Percentiles rank a stretch among this genome's conserved stretches.
Conservation (phyloP, 768 basidiomycete genomes). For the Calocera cornea region DNA sequence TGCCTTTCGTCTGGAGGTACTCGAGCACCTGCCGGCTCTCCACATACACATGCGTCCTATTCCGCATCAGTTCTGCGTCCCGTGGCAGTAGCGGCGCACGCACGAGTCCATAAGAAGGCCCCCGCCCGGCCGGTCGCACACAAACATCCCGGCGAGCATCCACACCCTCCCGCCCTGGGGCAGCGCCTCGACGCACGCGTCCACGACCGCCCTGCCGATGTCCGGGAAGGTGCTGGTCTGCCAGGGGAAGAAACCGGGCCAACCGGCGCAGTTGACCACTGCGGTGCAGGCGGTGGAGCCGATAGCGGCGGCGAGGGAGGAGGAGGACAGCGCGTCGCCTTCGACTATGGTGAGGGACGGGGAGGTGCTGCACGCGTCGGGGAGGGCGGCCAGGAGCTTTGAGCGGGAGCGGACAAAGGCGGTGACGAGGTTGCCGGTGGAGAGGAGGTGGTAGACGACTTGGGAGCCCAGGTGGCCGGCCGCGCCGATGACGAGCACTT, state of each 20-base stretch:
- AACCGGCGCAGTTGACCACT: background rate
- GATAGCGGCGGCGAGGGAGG: background rate
- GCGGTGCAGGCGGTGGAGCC: no score
- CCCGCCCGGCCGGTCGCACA: background rate
- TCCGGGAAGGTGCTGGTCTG: background rate
- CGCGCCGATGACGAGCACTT: background rate
- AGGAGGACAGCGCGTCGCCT: background rate
- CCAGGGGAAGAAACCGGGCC: background rate
- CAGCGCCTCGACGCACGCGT: background rate
- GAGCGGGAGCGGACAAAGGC: background rate
- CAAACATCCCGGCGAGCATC: background rate
- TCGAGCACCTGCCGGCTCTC: background rate
- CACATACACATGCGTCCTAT: background rate
- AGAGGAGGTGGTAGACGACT: background rate
- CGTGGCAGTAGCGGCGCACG: background rate
- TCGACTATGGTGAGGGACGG: background rate
- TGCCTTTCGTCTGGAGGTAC: background rate
- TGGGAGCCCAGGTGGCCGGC: background rate
- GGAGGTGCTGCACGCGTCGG: background rate
- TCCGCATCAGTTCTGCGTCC: background rate
- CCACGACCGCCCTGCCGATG: background rate
- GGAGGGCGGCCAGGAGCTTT: background rate
- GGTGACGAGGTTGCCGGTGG: background rate
- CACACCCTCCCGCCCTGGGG: background rate
- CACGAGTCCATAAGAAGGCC: background rate